Conservation (phyloP, 768 basidiomycete genomes). For the Trichaptum fuscoviolaceum region DNA sequence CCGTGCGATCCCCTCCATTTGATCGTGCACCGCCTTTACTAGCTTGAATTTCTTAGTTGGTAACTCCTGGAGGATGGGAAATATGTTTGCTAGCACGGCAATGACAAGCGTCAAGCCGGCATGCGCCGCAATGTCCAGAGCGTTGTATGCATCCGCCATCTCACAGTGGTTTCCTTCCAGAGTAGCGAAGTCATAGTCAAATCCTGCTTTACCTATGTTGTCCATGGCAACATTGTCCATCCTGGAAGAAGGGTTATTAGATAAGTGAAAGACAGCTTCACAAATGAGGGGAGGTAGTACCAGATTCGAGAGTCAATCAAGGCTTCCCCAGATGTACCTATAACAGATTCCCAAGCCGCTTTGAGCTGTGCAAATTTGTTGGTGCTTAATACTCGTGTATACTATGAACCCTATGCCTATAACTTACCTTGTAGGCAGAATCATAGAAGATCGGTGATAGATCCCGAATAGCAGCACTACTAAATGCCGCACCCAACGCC, state of each 20-base stretch:
- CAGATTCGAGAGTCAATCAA: conserved; percentile 12
- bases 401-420: neutral
- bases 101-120: conserved; percentile 53
- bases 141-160: conserved; percentile 49
- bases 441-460: neutral
- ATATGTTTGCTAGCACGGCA: conserved; percentile 57
- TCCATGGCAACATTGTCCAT: conserved; percentile 29
- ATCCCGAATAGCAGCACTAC: neutral
- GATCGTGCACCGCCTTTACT: conserved; percentile 46
- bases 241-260: neutral
- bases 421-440: conserved; percentile 36
- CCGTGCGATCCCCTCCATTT: conserved; percentile 45
- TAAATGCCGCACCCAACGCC: neutral
- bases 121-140: conserved; percentile 55
- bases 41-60: conserved; percentile 54
- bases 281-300: neutral
- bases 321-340: conserved; percentile 1
- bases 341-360: conserved; percentile 1
- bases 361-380: neutral
- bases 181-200: conserved; percentile 51
- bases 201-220: conserved; percentile 53
- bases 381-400: neutral
- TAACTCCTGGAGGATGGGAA: conserved; percentile 48
- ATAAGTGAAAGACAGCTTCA: neutral
- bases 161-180: conserved; percentile 42